Conservation (phyloP, 2,329 filamentous ascomycete species). For the Pseudogymnoascus sp. region DNA sequence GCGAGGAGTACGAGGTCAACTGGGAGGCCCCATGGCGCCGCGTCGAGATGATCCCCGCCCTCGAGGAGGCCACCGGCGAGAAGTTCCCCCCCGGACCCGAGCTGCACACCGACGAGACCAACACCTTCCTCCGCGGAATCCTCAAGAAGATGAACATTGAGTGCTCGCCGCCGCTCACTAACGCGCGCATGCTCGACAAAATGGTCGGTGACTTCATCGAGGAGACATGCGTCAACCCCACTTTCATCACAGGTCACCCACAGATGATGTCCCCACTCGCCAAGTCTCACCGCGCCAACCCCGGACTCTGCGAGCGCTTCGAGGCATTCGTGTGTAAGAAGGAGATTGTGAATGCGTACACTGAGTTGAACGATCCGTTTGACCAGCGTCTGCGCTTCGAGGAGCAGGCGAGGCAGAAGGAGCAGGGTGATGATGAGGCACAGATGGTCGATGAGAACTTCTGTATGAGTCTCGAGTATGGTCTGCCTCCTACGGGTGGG, state of each 20-base stretch:
- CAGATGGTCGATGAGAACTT: constrained; percentile 96
- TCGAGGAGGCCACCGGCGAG: constrained; percentile 83
- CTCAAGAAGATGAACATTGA: constrained; percentile 87
- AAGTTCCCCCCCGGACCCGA: constrained; percentile 87
- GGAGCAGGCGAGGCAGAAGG: constrained; percentile 94
- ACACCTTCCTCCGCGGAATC: constrained; percentile 74
- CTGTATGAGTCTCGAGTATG: constrained; percentile 80
- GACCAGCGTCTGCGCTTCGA: constrained; percentile 88
- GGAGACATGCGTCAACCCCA: constrained; percentile 86
- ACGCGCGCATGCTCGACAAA: constrained; percentile 93
- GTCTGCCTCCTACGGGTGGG: constrained; percentile 85
- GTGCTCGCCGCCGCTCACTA: constrained; percentile 83
- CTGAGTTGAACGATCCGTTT: constrained; percentile 94
- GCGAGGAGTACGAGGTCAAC: constrained; percentile 84
- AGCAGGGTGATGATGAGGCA: constrained; percentile 92
- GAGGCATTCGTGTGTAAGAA: constrained; percentile 96
- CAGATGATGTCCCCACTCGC: constrained; percentile 91
- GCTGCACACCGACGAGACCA: constrained; percentile 79
- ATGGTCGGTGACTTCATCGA: constrained; percentile 92
- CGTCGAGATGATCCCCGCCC: constrained; percentile 88
- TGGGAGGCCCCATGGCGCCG: constrained; percentile 92
- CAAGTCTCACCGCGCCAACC: constrained; percentile 78
- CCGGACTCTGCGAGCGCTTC: constrained; percentile 90
- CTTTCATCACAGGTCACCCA: constrained; percentile 78
- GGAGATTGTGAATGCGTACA: constrained; percentile 92